phyloP scores from a whole-genome alignment of 2,329 filamentous ascomycete species.

The Leptoxyphium fumago region DNA sequence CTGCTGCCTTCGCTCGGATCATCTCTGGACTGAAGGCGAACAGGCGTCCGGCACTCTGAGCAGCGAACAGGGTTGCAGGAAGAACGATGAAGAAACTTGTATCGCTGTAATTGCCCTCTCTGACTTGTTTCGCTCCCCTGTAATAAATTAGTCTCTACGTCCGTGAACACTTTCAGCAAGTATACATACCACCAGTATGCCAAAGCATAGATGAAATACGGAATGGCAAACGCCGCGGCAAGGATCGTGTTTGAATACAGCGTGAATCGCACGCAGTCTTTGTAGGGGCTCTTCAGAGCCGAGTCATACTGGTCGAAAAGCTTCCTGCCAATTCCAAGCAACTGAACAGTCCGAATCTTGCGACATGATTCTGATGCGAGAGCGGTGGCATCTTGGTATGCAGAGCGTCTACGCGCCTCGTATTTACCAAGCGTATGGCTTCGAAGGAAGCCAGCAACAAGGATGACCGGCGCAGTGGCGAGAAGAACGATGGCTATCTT shows the following conservation, averaged over 20 bases:
- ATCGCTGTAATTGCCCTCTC: constrained; percentile 26
- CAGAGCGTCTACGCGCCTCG: constrained; percentile 47
- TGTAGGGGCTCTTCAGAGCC: constrained; percentile 25
- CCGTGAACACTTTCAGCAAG: neutral
- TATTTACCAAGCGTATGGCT: constrained; percentile 39
- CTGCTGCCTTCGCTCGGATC: constrained; percentile 28
- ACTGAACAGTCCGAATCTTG: constrained; percentile 45
- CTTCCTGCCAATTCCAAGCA: constrained; percentile 27
- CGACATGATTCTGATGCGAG: constrained; percentile 54
- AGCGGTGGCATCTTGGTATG: constrained; percentile 48
- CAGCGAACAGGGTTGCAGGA: constrained; percentile 31
- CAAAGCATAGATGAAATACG: constrained; percentile 34
- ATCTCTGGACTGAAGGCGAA: constrained; percentile 33
- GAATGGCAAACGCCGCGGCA: constrained; percentile 30
- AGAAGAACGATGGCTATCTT: constrained; percentile 36
- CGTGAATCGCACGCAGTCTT: constrained; percentile 25
- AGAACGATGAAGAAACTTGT: constrained; percentile 32
- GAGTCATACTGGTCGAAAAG: constrained; percentile 24
- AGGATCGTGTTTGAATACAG: constrained; percentile 27
- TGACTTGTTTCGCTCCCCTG: constrained; percentile 27
- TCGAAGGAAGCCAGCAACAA: constrained; percentile 31
- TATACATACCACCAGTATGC: constrained; percentile 32
- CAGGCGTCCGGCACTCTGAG: constrained; percentile 31
- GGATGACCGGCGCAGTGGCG: constrained; percentile 34
- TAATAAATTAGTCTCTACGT: neutral